Conservation (phyloP, 176 grass and related monocot genomes). For the Aegilops longissima region DNA sequence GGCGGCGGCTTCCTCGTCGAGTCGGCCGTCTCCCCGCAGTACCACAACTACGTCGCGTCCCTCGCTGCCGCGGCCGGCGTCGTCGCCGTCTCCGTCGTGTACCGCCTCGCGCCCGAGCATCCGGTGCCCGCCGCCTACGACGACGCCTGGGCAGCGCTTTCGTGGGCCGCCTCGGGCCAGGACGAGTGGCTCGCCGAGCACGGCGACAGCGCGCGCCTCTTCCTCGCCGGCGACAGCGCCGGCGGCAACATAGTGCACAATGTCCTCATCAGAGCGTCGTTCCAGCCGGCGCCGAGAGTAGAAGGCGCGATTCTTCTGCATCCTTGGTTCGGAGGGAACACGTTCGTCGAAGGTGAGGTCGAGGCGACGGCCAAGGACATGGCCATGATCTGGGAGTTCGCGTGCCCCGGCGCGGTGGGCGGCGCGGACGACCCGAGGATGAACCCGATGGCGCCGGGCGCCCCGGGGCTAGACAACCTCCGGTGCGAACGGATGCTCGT, state of each 20-base stretch:
- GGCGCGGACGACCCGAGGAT: slow-evolving; percentile 48
- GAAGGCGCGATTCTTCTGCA: slow-evolving; percentile 50
- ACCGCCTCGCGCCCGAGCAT: slow-evolving; percentile 70
- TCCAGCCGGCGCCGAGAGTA: slow-evolving; percentile 26
- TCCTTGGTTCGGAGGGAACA: slow-evolving; percentile 42
- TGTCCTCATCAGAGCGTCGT: slow-evolving; percentile 7
- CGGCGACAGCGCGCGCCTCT: slow-evolving; percentile 54
- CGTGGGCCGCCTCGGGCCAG: slow-evolving; percentile 17
- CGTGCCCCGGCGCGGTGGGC: slow-evolving; percentile 32
- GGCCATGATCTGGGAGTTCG: slow-evolving; percentile 46
- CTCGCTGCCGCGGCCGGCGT: slow-evolving; percentile 45
- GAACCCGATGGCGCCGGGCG: slow-evolving; percentile 38
- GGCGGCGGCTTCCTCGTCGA: slow-evolving; percentile 58
- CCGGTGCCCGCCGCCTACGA: slow-evolving; percentile 20
- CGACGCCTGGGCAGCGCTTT: slow-evolving; percentile 46
- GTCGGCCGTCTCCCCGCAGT: slow-evolving; percentile 37
- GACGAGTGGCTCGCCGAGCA: slow-evolving; percentile 55
- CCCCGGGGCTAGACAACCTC: slow-evolving; percentile 25
- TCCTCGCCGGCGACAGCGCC: slow-evolving; percentile 64
- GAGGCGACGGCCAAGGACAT: background rate
- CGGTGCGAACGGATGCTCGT: slow-evolving; percentile 46
- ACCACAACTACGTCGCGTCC: slow-evolving; percentile 51
- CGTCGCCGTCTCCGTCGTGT: slow-evolving; percentile 49
- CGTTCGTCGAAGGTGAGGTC: slow-evolving; percentile 11
- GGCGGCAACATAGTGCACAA: slow-evolving; percentile 73